Conservation (phyloP, 176 grass and related monocot species). For the Guadua angustifolia region DNA sequence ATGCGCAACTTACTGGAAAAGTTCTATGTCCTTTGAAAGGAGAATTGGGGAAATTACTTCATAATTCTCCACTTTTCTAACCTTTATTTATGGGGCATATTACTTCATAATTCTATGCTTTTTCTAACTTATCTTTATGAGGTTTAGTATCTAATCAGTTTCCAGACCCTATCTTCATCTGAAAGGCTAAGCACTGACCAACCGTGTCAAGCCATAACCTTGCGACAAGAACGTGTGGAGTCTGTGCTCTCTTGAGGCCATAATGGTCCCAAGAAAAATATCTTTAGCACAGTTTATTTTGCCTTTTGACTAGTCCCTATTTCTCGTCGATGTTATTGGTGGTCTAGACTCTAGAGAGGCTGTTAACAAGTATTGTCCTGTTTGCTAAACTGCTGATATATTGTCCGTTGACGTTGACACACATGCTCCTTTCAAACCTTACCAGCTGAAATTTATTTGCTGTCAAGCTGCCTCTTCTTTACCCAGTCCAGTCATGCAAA, state of each 20-base stretch:
- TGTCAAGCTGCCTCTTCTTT: slow-evolving; percentile 45
- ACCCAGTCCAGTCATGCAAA: slow-evolving; percentile 33
- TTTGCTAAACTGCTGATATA: slow-evolving; percentile 16
- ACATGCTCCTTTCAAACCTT: slow-evolving; percentile 24
- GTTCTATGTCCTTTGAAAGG: slow-evolving; percentile 22
- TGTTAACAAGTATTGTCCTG: background rate
- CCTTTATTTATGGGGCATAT: background rate
- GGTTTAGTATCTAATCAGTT: background rate
- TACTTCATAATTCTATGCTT: background rate
- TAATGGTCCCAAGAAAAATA: slow-evolving; percentile 28
- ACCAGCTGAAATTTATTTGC: slow-evolving; percentile 19
- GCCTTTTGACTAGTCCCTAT: slow-evolving; percentile 17
- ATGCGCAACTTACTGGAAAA: background rate
- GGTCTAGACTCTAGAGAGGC: slow-evolving; percentile 9
- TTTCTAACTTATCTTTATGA: background rate
- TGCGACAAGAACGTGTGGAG: background rate
- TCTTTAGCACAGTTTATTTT: background rate
- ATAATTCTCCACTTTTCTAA: background rate
- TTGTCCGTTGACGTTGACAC: slow-evolving; percentile 19
- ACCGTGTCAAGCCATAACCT: background rate
- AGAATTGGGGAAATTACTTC: background rate
- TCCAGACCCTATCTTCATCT: slow-evolving; percentile 28
- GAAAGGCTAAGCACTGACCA: background rate
- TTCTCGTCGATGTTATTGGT: background rate
- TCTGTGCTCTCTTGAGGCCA: slow-evolving; percentile 8